Base-by-base conservation (phyloP, 495 filamentous ascomycete species). In the Rusavskia elegans region DNA sequence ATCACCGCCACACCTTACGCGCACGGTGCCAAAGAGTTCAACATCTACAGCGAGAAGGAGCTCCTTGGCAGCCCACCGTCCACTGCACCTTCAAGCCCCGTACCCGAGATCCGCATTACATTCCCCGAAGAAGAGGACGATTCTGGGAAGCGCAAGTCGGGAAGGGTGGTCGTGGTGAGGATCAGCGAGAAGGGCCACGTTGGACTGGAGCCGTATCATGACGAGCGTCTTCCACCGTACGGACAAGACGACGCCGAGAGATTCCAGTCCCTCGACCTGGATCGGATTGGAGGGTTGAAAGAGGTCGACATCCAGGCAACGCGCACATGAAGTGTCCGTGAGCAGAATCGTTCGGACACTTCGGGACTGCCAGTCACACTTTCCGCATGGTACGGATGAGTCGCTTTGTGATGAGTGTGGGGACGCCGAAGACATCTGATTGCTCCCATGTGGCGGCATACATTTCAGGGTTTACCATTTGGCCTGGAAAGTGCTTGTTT, bases 101-200 rank as follows among this genome's bases (percentile, higher is more conserved):
- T 97, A 13, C 92, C 92, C 11, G 87, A 96, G 68, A 98, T 98
- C 61, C 87, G 89, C 65, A 95, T 98, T 62, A 98, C 92, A 0
- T 96, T 98, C 71, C 92, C 92, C 14, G 92, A 98, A 57, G 78
- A 84, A 49, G 90, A 89, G 59, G 84, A 95, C 57, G 79, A 81
- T 42, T 63, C 69, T 37, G 93, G 93, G 51, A 84, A 84, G 64
- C 77, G 77, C 54, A 85, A 83, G 70, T 89, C 83, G 46, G 89
- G 89, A 27, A 77, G 87, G 10, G 84, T 95, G 25, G 84, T 98
- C n/a, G 78, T 97, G 11, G 90, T 98, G 25, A 75, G 84, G 42
- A 88, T 98, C 55, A 89, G 89, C 53, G 93, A 97, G 45, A 82
- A 76, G 29, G 78, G 86, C 42, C 76, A 79, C 45, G 78, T 95